phyloP scores from a whole-genome alignment of 305 asterid genomes.

The Rubia tinctorum region DNA sequence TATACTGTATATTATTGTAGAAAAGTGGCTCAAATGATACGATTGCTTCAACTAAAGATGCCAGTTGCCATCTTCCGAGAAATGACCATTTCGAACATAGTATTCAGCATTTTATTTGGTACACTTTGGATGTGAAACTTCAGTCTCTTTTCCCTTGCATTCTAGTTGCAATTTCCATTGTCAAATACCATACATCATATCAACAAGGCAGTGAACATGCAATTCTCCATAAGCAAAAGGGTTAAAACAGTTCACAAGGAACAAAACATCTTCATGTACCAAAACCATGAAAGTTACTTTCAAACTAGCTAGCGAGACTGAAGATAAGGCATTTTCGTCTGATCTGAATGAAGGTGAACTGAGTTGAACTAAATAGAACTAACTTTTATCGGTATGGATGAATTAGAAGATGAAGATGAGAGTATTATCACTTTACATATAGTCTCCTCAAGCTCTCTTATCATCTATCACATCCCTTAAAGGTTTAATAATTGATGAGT shows the following conservation, averaged over 20 bases:
- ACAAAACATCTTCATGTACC: neutral
- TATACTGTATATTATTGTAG: no score
- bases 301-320: no score
- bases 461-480: constrained; percentile 3
- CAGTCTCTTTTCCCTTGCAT: neutral
- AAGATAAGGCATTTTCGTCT: no score
- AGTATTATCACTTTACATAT: neutral
- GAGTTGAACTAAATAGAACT: neutral
- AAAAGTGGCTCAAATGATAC: no score
- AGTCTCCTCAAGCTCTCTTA: constrained; percentile 2
- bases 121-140: neutral
- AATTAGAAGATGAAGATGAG: constrained; percentile 1
- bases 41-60: neutral
- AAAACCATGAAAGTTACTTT: no score
- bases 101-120: neutral
- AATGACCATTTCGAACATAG: neutral
- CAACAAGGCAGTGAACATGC: neutral
- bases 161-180: neutral
- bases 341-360: no score
- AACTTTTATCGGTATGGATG: neutral
- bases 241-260: neutral
- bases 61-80: neutral
- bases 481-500: neutral
- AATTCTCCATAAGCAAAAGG: neutral
- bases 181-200: neutral